Conservation (phyloP, 169 alveolate genomes). For the Amoebophrya sp. region DNA sequence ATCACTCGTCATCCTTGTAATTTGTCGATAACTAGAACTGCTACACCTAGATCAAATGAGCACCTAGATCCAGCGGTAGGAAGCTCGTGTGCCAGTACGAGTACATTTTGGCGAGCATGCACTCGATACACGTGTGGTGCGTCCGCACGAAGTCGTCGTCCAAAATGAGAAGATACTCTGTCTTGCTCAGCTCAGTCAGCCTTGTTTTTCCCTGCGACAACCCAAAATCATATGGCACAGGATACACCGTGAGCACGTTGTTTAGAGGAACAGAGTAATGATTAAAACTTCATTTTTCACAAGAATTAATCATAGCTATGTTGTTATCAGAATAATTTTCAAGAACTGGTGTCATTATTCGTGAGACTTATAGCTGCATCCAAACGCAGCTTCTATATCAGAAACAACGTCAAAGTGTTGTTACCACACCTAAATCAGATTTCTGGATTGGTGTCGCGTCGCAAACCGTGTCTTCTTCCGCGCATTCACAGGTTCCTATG, state of each 20-base stretch:
- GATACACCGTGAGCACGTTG: background rate
- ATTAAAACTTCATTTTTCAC: no score
- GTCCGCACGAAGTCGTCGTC: slow-evolving; percentile 40
- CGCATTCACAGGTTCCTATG: slow-evolving; percentile 37
- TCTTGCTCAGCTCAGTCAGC: background rate
- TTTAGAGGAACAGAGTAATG: no score
- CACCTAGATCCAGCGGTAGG: slow-evolving; percentile 31
- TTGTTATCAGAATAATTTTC: no score
- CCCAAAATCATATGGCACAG: slow-evolving; percentile 35
- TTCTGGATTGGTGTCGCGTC: background rate
- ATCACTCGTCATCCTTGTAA: no score
- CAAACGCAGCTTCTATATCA: no score
- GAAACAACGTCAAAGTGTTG: no score
- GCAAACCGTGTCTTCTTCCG: background rate
- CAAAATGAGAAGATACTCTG: slow-evolving; percentile 20
- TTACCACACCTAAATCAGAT: no score
- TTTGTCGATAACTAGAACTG: no score
- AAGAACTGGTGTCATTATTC: no score
- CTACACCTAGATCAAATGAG: no score
- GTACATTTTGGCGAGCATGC: slow-evolving; percentile 30
- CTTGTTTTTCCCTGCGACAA: slow-evolving; percentile 25
- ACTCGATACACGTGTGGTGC: slow-evolving; percentile 32
- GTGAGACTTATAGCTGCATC: no score
- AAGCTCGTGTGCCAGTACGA: background rate
- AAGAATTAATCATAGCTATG: no score